These are phyloP conservation scores for Olyra latifolia DNA, from an alignment of 176 grass and related monocot genomes.

Conservation along the genomic window DNA sequence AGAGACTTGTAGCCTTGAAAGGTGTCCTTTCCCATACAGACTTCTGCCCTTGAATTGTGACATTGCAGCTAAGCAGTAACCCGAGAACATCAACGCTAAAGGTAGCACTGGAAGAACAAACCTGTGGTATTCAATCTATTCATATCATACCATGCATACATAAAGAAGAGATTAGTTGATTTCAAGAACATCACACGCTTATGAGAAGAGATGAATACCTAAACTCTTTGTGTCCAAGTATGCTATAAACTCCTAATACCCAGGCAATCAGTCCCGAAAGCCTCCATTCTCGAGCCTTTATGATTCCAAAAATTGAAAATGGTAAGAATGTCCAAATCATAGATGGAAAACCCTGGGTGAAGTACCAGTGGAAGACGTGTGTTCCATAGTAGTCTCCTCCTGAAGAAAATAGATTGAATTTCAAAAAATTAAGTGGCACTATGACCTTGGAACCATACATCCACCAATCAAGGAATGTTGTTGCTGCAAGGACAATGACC, in stretches of 20 bases:
- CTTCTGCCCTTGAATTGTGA: slow-evolving; percentile 43
- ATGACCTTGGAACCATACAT: slow-evolving; percentile 74
- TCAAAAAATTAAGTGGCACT: slow-evolving; percentile 92
- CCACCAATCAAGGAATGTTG: slow-evolving; percentile 72
- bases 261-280: slow-evolving; percentile 73
- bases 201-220: slow-evolving; percentile 50
- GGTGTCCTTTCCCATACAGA: slow-evolving; percentile 13
- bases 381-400: slow-evolving; percentile 95
- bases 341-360: slow-evolving; percentile 89
- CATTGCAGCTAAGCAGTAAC: slow-evolving; percentile 72
- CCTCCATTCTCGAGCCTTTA: slow-evolving; percentile 73
- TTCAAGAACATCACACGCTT: slow-evolving; percentile 21
- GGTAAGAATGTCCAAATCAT: slow-evolving; percentile 93
- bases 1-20: slow-evolving; percentile 54
- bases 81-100: slow-evolving; percentile 84
- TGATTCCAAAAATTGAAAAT: slow-evolving; percentile 56
- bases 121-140: slow-evolving; percentile 42
- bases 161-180: neutral
- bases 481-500: slow-evolving; percentile 60
- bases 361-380: slow-evolving; percentile 88
- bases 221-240: slow-evolving; percentile 97
- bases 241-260: slow-evolving; percentile 91
- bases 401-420: slow-evolving; percentile 91
- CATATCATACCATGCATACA: neutral
- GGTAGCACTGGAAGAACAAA: slow-evolving; percentile 96